Evolutionary conservation across 768 basidiomycete species (phyloP), one percentile per base, ranked within the genome.

Genomic region (Amanita subjunquillea): DNA sequence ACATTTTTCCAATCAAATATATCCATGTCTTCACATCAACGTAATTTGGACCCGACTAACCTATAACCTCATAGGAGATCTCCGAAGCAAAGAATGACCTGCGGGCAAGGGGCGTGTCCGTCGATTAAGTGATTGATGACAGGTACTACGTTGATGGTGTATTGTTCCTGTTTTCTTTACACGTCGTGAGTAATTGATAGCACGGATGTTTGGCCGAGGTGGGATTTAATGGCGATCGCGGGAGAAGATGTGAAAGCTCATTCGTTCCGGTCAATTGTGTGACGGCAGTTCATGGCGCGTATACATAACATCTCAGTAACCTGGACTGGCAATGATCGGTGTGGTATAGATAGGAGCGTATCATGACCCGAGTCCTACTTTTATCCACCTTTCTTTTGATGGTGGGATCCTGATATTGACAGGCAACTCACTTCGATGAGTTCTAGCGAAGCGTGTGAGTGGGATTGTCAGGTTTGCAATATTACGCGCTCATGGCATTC

Each of bases 61-160:
- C 17, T 37, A 47, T 25, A 43, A 20, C 54, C 37, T 44, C 53
- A n/a, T 60, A 84, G 82, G 83, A 87, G 70, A 82, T 87, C 30
- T 61, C 66, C 37, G 63, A 68, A 57, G 72, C 74, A 22, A 76
- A 73, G 57, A 67, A 79, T 56, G 82, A 82, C 55, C 61, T 86
- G 52, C 72, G 83, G 60, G 63, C 70, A 51, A 74, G 70, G 55
- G 83, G 81, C 7, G 80, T 86, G 29, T 73, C 71, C 23, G 80
- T 85, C 50, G 84, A 85, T 60, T 78, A 63, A 62, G 51, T 51
- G 40, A 54, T 29, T 13, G n/a, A 41, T 40, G 39, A n/a, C 38
- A 10, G 15, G 34, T 13, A 13, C 13, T 12, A 6, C 29, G 25
- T 22, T 42, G 34, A 27, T 34, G 32, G 15, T 50, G 22, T 9